phyloP scores from a whole-genome alignment of 2,329 filamentous ascomycete genomes.

The Calcarisporium arbuscula region DNA sequence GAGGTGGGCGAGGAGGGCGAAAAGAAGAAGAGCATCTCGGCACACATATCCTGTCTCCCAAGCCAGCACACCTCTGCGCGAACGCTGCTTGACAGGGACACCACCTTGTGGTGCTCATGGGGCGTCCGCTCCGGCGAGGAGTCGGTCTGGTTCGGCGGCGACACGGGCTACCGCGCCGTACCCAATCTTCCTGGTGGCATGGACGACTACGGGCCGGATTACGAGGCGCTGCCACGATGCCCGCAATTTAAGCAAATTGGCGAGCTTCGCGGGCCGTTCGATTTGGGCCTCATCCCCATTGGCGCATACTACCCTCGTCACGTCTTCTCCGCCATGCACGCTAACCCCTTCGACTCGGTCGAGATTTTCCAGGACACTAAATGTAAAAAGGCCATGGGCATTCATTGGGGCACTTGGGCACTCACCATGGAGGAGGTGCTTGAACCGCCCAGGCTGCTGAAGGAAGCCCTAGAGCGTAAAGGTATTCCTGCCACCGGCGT shows the following conservation, averaged over 20 bases:
- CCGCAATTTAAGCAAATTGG: constrained; percentile 86
- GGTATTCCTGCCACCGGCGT: constrained; percentile 63
- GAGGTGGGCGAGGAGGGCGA: constrained; percentile 22
- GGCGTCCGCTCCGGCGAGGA: constrained; percentile 65
- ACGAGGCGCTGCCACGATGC: constrained; percentile 62
- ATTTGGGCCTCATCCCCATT: constrained; percentile 88
- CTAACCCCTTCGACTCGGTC: constrained; percentile 79
- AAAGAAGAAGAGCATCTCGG: constrained; percentile 47
- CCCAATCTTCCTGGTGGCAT: constrained; percentile 51
- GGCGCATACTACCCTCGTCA: constrained; percentile 73
- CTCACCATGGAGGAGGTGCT: constrained; percentile 78
- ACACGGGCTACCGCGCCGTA: constrained; percentile 84
- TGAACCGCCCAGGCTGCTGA: constrained; percentile 71
- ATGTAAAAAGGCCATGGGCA: constrained; percentile 72
- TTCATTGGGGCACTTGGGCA: constrained; percentile 92
- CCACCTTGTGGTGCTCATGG: constrained; percentile 87
- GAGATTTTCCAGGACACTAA: constrained; percentile 83
- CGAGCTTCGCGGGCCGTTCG: constrained; percentile 72
- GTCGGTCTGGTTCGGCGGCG: constrained; percentile 83
- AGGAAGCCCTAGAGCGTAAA: constrained; percentile 62
- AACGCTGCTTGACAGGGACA: constrained; percentile 59
- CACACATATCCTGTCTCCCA: constrained; percentile 71
- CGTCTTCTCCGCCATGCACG: constrained; percentile 76
- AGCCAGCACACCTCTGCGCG: constrained; percentile 77
- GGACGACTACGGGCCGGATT: constrained; percentile 67